Percentiles rank a stretch among this genome's conserved stretches.
Evolutionary conservation across 169 alveolate genomes (phyloP).

Genomic region (Plasmodium inui): DNA sequence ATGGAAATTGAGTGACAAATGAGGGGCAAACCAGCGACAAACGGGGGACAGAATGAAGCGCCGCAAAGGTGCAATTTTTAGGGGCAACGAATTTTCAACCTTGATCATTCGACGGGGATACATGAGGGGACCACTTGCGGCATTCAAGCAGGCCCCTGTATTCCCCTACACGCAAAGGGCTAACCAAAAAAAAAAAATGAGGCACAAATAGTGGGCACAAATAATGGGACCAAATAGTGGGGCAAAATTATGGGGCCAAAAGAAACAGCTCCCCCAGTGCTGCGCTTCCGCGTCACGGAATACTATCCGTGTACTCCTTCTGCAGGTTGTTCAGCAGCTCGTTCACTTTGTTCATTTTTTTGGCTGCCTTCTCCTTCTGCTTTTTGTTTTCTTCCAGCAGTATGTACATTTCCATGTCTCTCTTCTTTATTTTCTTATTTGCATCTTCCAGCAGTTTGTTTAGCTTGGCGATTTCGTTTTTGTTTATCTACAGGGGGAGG

Average conservation of each 20-base stretch:
- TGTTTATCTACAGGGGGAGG: not conserved
- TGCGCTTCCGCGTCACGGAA: constrained; percentile 16
- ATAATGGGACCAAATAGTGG: no score
- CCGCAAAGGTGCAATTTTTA: not conserved
- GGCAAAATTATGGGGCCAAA: not conserved
- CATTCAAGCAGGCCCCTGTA: not conserved
- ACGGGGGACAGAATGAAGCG: not conserved
- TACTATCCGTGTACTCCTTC: constrained; percentile 62
- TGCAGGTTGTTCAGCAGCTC: constrained; percentile 52
- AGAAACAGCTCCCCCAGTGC: not conserved
- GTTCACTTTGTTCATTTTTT: constrained; percentile 73
- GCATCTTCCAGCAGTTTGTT: constrained; percentile 61
- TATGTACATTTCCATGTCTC: constrained; percentile 75
- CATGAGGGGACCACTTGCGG: not conserved
- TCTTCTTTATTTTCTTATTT: constrained; percentile 65
- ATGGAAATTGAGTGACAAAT: not conserved
- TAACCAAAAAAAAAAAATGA: not conserved
- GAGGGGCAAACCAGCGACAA: not conserved
- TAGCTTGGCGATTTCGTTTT: constrained; percentile 60
- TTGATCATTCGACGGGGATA: not conserved
- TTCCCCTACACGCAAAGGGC: not conserved
- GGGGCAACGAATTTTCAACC: not conserved
- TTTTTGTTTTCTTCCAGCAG: constrained; percentile 71
- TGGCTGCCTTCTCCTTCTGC: constrained; percentile 75
- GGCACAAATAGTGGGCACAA: not conserved